These are phyloP conservation scores for Calonectria fujianensis DNA, from an alignment of 2,329 filamentous ascomycete species.

Conservation along the genomic window DNA sequence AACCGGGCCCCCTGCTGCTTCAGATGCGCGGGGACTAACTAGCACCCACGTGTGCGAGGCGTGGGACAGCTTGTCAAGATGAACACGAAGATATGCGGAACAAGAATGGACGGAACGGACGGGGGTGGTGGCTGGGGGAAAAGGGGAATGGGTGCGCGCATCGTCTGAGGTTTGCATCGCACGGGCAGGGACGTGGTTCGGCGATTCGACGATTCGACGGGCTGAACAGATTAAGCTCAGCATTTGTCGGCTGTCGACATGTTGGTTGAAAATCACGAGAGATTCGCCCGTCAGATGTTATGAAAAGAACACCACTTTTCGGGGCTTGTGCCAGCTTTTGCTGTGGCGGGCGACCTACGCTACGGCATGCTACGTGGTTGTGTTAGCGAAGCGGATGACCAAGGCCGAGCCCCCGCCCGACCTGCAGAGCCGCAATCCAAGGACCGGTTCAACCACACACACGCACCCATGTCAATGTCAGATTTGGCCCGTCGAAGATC, in stretches of 20 bases:
- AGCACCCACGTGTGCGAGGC: conserved; percentile 39
- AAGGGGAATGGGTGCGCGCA: conserved; percentile 28
- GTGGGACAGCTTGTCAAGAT: conserved; percentile 18
- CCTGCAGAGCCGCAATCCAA: conserved; percentile 32
- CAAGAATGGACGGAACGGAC: conserved; percentile 11
- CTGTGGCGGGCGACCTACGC: not conserved
- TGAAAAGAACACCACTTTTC: not conserved
- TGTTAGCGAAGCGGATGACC: not conserved
- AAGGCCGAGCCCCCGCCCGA: not conserved
- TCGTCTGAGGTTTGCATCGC: conserved; percentile 43
- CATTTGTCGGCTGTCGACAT: conserved; percentile 10
- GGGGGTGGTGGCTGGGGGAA: not conserved
- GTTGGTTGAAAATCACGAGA: conserved; percentile 32
- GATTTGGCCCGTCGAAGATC: conserved; percentile 35
- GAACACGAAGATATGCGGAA: conserved; percentile 14
- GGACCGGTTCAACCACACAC: conserved; percentile 6
- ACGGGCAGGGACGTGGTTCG: conserved; percentile 41
- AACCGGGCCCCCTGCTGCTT: conserved; percentile 39
- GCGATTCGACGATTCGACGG: conserved; percentile 51
- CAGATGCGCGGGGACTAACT: conserved; percentile 21
- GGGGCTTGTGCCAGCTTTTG: conserved; percentile 3
- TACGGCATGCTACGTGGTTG: no score
- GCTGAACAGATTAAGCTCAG: conserved; percentile 27
- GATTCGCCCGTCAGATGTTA: conserved; percentile 25
- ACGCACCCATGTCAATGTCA: conserved; percentile 7